Evolutionary conservation across 495 filamentous ascomycete genomes (phyloP), one percentile per base, ranked within the genome.

Genomic region (Tuber calosporum): DNA sequence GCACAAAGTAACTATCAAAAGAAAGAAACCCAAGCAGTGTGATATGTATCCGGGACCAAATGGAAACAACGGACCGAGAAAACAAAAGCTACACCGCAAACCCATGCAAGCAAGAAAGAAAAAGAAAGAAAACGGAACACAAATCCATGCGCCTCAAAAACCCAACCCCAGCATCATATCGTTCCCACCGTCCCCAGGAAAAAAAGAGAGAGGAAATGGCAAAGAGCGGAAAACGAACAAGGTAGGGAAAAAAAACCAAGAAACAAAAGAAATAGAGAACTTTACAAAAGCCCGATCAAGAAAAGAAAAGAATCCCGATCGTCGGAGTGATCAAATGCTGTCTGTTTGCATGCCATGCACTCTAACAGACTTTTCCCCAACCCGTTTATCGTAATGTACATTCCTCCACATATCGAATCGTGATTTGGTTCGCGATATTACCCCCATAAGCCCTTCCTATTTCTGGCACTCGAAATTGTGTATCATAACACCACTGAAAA

Each of bases 141-240:
- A 78, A 73, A 72, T 73, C 79, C 78, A 80, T 80, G 79, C 79
- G 79, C 79, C 79, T 80, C 73, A 78, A 66, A 77, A 80, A 80
- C 78, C 79, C 70, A 80, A 69, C 78, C 79, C 72, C 73, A 80
- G 79, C 79, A 77, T 80, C 74, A 79, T 73, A 62, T 78, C 79
- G n/a, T 79, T 79, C 74, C 72, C 70, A 70, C 77, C 71, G 74
- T 70, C 74, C 77, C 74, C 74, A 66, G 69, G 68, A 73, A 73
- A 79, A 62, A 71, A 79, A 68, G n/a, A 71, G 42, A 73, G 69
- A 45, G 70, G 40, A 72, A 77, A 70, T 34, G 53, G 53, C 26
- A 34, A 62, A 62, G 34, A 30, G 53, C 53, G 53, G 72, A 67
- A 67, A 72, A 69, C 38, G 37, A 19, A 73, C 42, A 69, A 69